Evolutionary conservation across 78 protist species (phyloP).

Genomic region (Creolimax fragrantissima): DNA sequence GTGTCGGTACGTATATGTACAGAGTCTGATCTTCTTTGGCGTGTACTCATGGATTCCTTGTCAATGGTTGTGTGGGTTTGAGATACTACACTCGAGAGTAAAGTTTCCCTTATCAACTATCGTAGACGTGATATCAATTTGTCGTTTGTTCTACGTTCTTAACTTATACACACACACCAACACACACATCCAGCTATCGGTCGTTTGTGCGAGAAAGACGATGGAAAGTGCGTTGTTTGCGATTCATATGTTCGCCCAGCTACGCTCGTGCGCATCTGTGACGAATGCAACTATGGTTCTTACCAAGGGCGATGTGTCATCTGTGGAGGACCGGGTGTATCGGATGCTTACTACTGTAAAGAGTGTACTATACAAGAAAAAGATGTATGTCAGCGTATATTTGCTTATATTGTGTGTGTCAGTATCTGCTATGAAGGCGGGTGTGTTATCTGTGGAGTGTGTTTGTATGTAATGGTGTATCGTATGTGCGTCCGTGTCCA

Average conservation of each 20-base stretch:
- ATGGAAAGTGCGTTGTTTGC: slow-evolving; percentile 87
- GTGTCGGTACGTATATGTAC: slow-evolving; percentile 32
- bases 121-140: neutral
- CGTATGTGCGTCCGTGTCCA: no score
- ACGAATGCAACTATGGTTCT: slow-evolving; percentile 90
- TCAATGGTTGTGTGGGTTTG: no score
- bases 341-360: slow-evolving; percentile 89
- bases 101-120: neutral
- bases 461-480: neutral
- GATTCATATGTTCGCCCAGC: slow-evolving; percentile 77
- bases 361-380: slow-evolving; percentile 84
- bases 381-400: slow-evolving; percentile 50
- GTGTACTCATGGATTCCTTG: neutral
- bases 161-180: neutral
- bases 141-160: neutral
- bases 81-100: no score
- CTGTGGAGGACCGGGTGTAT: slow-evolving; percentile 77
- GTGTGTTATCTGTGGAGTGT: neutral
- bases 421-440: neutral
- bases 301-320: slow-evolving; percentile 65
- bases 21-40: neutral
- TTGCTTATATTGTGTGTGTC: neutral
- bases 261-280: slow-evolving; percentile 84
- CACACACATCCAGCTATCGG: slow-evolving; percentile 47
- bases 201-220: slow-evolving; percentile 75